Percentiles rank a stretch among this genome's conserved stretches.
Conservation (phyloP, 2,329 filamentous ascomycete species). For the Triangularia verruculosa region DNA sequence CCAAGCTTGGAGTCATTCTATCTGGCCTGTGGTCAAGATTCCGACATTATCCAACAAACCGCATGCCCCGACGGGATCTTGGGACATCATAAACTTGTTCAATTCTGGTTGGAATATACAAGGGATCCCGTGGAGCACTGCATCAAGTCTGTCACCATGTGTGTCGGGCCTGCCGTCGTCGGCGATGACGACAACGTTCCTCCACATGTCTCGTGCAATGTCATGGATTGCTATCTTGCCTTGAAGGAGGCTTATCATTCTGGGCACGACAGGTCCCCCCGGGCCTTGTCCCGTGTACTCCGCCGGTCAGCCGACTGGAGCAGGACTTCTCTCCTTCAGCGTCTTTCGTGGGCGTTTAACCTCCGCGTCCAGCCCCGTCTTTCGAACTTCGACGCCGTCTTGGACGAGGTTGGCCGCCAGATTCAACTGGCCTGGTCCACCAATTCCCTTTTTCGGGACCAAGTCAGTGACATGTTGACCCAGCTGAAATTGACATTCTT, state of each 20-base stretch:
- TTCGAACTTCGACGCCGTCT: no score
- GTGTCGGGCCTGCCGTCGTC: not conserved
- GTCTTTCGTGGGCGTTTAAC: no score
- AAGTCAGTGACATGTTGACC: no score
- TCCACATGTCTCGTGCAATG: not conserved
- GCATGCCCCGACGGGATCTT: not conserved
- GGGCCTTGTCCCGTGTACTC: not conserved
- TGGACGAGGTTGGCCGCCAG: no score
- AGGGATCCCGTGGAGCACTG: not conserved
- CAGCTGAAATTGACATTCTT: no score
- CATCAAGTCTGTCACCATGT: not conserved
- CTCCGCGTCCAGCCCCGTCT: no score
- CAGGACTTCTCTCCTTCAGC: no score
- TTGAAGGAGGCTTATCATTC: not conserved
- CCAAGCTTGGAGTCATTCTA: not conserved
- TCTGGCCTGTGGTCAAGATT: not conserved
- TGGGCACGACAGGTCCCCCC: no score
- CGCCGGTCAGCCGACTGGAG: not conserved
- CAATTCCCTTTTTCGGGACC: no score
- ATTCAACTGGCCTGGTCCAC: no score
- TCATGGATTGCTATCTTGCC: not conserved
- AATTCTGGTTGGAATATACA: not conserved
- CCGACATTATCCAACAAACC: not conserved
- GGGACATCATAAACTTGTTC: not conserved
- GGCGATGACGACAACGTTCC: not conserved